Evolutionary conservation across 2,329 filamentous ascomycete species (phyloP).

Genomic region (Aspergillus caelatus): DNA sequence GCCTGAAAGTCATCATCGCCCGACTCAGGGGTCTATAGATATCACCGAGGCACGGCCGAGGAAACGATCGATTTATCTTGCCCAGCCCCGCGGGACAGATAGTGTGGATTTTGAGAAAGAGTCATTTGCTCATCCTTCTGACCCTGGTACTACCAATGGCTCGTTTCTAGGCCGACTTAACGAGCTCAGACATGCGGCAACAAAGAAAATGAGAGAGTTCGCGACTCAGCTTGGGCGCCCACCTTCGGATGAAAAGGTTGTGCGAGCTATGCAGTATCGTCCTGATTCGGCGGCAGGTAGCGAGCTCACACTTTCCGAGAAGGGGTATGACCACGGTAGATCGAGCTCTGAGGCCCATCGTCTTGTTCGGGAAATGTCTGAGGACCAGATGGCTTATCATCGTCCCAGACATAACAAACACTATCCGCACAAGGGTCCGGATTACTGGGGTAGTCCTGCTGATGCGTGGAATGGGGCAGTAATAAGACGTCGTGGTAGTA

Average conservation of each 20-base stretch:
- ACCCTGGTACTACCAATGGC: neutral
- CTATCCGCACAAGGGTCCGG: conserved; percentile 3
- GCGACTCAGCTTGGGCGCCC: conserved; percentile 5
- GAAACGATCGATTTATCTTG: neutral
- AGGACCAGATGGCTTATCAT: conserved; percentile 20
- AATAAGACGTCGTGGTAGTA: conserved; percentile 24
- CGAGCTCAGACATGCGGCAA: neutral
- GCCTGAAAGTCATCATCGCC: neutral
- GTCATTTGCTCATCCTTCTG: too few relatives aligned
- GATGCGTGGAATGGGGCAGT: conserved; percentile 11
- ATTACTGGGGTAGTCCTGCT: conserved; percentile 10
- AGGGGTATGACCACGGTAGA: conserved; percentile 26
- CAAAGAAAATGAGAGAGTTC: neutral
- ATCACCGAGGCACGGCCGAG: conserved; percentile 27
- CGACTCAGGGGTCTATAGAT: conserved; percentile 28
- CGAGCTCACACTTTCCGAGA: neutral
- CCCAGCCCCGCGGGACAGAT: conserved; percentile 10
- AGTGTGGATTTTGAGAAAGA: conserved; percentile 4
- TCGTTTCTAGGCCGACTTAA: neutral
- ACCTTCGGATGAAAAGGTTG: conserved; percentile 2
- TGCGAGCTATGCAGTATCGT: neutral
- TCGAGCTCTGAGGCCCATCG: conserved; percentile 35
- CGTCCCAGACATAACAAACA: neutral
- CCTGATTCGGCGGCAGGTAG: neutral
- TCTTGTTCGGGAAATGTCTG: conserved; percentile 35